Conservation (phyloP, 2,329 filamentous ascomycete species). For the Paracoccidioides brasiliensis region DNA sequence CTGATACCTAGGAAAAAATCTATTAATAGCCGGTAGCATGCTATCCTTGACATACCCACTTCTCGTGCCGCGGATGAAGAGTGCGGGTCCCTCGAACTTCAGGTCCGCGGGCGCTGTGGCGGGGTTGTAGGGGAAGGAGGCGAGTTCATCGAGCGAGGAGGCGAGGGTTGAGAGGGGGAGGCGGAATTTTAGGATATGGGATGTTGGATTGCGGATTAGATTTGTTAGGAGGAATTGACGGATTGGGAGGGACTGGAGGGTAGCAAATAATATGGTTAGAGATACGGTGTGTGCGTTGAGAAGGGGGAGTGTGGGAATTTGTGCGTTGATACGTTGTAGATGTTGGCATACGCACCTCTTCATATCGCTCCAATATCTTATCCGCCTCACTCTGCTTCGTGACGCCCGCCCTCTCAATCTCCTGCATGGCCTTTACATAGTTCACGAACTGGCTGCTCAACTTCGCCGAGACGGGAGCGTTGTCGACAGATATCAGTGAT, state of each 20-base stretch:
- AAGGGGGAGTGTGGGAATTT: background rate
- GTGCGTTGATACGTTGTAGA: background rate
- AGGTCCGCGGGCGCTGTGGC: conserved; percentile 46
- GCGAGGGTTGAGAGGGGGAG: conserved; percentile 64
- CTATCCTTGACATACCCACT: conserved; percentile 21
- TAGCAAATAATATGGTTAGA: conserved; percentile 6
- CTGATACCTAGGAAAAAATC: conserved; percentile 66
- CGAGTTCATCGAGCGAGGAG: conserved; percentile 57
- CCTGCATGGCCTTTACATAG: conserved; percentile 53
- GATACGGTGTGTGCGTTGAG: conserved; percentile 6
- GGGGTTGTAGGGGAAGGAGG: conserved; percentile 69
- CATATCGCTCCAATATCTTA: conserved; percentile 60
- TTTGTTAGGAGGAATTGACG: conserved; percentile 90
- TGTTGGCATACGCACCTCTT: conserved; percentile 39
- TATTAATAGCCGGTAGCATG: conserved; percentile 17
- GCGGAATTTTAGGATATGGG: conserved; percentile 55
- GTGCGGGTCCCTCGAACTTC: conserved; percentile 58
- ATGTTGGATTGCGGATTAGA: conserved; percentile 44
- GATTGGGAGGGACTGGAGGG: conserved; percentile 51
- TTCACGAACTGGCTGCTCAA: conserved; percentile 57
- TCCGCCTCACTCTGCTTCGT: conserved; percentile 67
- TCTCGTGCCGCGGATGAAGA: conserved; percentile 47
- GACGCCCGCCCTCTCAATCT: conserved; percentile 56
- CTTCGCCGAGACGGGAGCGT: conserved; percentile 66
- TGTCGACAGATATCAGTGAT: conserved; percentile 69